These are phyloP conservation scores for Xylariales sp. DNA, from an alignment of 2,329 filamentous ascomycete genomes.

Conservation along the genomic window DNA sequence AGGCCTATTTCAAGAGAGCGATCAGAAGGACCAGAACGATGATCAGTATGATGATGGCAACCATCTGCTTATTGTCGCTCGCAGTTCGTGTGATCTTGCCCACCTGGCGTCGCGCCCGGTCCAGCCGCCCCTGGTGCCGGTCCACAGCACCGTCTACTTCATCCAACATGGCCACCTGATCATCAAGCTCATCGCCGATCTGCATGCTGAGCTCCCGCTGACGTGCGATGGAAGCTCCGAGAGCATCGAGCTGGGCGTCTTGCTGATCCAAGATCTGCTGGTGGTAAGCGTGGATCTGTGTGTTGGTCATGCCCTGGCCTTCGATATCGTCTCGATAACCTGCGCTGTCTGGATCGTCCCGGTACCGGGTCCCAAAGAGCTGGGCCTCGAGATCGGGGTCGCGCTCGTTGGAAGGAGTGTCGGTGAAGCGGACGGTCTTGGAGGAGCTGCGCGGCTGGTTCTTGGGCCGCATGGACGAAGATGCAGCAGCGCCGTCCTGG, in stretches of 20 bases:
- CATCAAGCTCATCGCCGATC: slow-evolving; percentile 93
- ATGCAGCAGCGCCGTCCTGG: slow-evolving; percentile 35
- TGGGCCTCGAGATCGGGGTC: slow-evolving; percentile 41
- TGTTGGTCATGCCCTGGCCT: slow-evolving; percentile 63
- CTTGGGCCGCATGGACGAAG: slow-evolving; percentile 23
- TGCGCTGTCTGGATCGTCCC: slow-evolving; percentile 60
- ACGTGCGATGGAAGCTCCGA: slow-evolving; percentile 81
- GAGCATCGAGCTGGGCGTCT: slow-evolving; percentile 83
- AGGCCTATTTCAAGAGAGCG: slow-evolving; percentile 65
- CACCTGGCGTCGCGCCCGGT: slow-evolving; percentile 69
- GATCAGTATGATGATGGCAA: slow-evolving; percentile 75
- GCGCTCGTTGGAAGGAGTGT: slow-evolving; percentile 44
- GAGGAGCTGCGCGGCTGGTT: slow-evolving; percentile 30
- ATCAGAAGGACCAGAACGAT: slow-evolving; percentile 79
- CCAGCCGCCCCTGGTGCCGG: slow-evolving; percentile 70
- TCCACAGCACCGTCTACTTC: slow-evolving; percentile 83
- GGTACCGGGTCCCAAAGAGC: slow-evolving; percentile 55
- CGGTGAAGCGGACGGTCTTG: slow-evolving; percentile 85
- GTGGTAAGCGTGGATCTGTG: slow-evolving; percentile 85
- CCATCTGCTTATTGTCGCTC: slow-evolving; percentile 84
- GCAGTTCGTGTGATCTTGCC: slow-evolving; percentile 69
- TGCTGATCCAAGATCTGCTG: slow-evolving; percentile 77
- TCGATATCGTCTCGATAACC: slow-evolving; percentile 61
- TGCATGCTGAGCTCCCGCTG: slow-evolving; percentile 92
- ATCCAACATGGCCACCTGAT: slow-evolving; percentile 83